Evolutionary conservation across 2,329 filamentous ascomycete genomes (phyloP).

Genomic region (Emydomyces testavorans): DNA sequence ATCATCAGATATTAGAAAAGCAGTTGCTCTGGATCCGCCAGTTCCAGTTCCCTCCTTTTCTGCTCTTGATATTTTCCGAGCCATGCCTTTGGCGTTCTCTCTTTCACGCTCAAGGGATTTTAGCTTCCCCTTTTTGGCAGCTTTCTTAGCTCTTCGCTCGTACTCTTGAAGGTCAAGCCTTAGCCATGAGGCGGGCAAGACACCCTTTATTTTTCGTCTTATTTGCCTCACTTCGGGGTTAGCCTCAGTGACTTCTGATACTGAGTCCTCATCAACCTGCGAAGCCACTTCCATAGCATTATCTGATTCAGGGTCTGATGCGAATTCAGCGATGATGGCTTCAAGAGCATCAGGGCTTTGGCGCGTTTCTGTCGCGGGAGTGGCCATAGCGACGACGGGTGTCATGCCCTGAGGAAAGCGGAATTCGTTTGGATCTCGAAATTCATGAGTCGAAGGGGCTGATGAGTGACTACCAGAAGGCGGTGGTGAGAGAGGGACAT

Average conservation of each 20-base stretch:
- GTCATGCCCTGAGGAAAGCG: slow-evolving; percentile 29
- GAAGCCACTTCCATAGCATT: not conserved
- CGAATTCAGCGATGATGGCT: slow-evolving; percentile 16
- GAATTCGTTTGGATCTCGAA: slow-evolving; percentile 23
- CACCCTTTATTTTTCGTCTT: slow-evolving; percentile 37
- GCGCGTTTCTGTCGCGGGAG: slow-evolving; percentile 20
- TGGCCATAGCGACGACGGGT: slow-evolving; percentile 22
- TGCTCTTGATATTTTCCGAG: slow-evolving; percentile 18
- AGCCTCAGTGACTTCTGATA: slow-evolving; percentile 6
- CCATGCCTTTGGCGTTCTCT: slow-evolving; percentile 17
- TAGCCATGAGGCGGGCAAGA: slow-evolving; percentile 40
- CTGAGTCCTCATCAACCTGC: slow-evolving; percentile 1
- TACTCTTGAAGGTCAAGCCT: slow-evolving; percentile 32
- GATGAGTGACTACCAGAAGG: slow-evolving; percentile 28
- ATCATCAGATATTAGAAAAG: slow-evolving; percentile 16
- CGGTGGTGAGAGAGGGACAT: slow-evolving; percentile 33
- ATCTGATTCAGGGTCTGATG: slow-evolving; percentile 16
- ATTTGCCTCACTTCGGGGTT: slow-evolving; percentile 25
- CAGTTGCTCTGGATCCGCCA: slow-evolving; percentile 1
- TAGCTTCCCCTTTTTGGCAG: slow-evolving; percentile 9
- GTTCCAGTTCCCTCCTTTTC: slow-evolving; percentile 14
- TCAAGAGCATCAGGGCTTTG: slow-evolving; percentile 15
- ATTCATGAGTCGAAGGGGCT: slow-evolving; percentile 1
- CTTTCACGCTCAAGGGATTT: slow-evolving; percentile 21
- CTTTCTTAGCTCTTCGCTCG: slow-evolving; percentile 16